A percentile compares a stretch with the other conserved stretches of the same genome.
Conservation (phyloP, 2,329 filamentous ascomycete species). For the Aspergillus aculeatinus region DNA sequence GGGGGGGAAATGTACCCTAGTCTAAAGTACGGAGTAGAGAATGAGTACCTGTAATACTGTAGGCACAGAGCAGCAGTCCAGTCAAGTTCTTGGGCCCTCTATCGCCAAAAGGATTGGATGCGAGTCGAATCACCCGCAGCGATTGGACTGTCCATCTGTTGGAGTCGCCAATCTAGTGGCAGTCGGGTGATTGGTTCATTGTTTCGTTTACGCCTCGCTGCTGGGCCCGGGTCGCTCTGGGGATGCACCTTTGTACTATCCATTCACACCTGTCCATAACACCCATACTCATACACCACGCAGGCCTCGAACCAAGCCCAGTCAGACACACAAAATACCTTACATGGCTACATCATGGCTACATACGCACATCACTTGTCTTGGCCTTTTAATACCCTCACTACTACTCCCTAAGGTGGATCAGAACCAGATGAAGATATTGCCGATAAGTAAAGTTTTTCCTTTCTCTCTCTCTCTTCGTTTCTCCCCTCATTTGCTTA, state of each 20-base stretch:
- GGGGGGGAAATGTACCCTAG: no score
- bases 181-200: not conserved
- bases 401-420: not conserved
- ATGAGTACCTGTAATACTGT: no score
- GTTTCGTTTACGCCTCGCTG: slow-evolving; percentile 3
- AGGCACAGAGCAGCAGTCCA: not conserved
- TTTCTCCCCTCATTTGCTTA: not conserved
- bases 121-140: slow-evolving; percentile 6
- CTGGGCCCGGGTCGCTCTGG: not conserved
- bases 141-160: slow-evolving; percentile 8
- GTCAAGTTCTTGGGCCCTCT: not conserved
- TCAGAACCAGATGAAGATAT: not conserved
- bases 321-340: not conserved
- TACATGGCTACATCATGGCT: not conserved
- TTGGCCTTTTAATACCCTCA: not conserved
- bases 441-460: not conserved
- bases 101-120: not conserved
- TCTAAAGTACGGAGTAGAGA: not conserved
- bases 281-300: slow-evolving; percentile 5
- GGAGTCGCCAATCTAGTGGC: slow-evolving; percentile 14
- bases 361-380: not conserved
- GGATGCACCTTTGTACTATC: not conserved
- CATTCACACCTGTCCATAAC: slow-evolving; percentile 2
- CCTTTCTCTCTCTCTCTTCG: no score
- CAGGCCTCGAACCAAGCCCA: slow-evolving; percentile 1